Evolutionary conservation across 1,139 yeast genomes (phyloP).

Genomic region (Lodderomyces elongisporus): DNA sequence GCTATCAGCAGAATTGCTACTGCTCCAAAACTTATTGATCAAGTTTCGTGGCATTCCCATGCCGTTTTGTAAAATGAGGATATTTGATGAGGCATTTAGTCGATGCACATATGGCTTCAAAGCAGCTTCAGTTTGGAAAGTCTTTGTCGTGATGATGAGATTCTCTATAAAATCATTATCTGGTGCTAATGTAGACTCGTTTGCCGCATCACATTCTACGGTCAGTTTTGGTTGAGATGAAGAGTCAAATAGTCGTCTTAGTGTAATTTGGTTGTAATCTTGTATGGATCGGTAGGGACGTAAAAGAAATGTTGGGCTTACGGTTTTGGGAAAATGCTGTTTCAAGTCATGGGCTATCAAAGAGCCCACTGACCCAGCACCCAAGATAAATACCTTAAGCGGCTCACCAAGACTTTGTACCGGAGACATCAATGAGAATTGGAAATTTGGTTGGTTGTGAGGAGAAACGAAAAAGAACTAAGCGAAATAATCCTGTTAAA

Average conservation of each 20-base stretch:
- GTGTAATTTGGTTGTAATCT: conserved; percentile 22
- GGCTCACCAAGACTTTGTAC: conserved; percentile 11
- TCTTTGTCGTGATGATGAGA: conserved; percentile 59
- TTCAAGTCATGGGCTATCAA: conserved; percentile 36
- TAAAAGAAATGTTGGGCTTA: conserved; percentile 5
- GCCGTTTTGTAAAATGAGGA: conserved; percentile 75
- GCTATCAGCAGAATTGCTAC: conserved; percentile 3
- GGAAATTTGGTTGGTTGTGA: too few relatives aligned
- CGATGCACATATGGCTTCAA: conserved; percentile 39
- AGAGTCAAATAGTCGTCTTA: conserved; percentile 13
- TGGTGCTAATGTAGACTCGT: too few relatives aligned
- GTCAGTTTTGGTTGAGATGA: background rate
- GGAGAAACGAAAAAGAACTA: too few relatives aligned
- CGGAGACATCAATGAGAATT: background rate
- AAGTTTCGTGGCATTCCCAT: conserved; percentile 62
- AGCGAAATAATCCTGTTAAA: too few relatives aligned
- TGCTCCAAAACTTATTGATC: conserved; percentile 27
- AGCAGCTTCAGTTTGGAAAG: conserved; percentile 50
- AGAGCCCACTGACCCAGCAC: conserved; percentile 44
- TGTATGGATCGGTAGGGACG: conserved; percentile 1
- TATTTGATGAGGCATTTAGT: conserved; percentile 41
- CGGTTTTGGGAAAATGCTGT: conserved; percentile 19
- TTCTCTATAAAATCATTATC: conserved; percentile 34
- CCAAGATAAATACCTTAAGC: conserved; percentile 26
- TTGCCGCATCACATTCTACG: background rate